Evolutionary conservation across 2,329 filamentous ascomycete genomes (phyloP), one percentile per base, ranked within the genome.

Genomic region (Aspergillus tubingensis): DNA sequence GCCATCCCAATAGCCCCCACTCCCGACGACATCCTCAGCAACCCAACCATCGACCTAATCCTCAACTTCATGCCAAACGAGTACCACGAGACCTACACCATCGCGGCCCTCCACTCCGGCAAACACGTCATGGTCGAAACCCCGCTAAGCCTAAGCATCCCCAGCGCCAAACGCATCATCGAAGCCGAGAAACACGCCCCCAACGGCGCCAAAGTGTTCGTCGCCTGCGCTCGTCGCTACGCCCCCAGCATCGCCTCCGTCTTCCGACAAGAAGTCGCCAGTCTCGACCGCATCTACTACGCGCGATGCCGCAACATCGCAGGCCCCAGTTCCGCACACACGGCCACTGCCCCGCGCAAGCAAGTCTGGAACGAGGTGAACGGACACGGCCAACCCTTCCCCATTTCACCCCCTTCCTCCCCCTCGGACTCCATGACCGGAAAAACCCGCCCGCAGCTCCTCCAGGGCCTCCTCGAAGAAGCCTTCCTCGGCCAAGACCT

Each of bases 141-240:
- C 59, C 86, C 86, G 0, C 66, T 86, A 2, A 79, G 84, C 0
- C 67, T 88, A 4, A 82, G 77, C 23, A 71, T 82, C 19, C 76
- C 74, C 2, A 80, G 81, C 50, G 74, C 81, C 0, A 72, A 81
- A 25, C 68, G 73, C 0, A 81, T 89, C 21, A 72, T 82, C 30
- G 79, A 75, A 0, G 85, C 85, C 0, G 82, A 86, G 67, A 70
- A 72, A 17, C 65, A 61, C 1, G 78, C 79, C 0, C 59, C 62
- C 30, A 70, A 73, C 2, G 80, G 78, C 0, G 75, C 74, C 4
- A 77, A 71, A 30, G 78, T 87, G 2, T 85, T 88, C 67, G 83
- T 89, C 0, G 85, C 85, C 2, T 86, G 84, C 58, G 86, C 86
- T 79, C 77, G 86, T 19, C 79, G 86, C n/a, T 87, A 87, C 66